Conservation (phyloP, 2,329 filamentous ascomycete species). For the Didymella sp. region DNA sequence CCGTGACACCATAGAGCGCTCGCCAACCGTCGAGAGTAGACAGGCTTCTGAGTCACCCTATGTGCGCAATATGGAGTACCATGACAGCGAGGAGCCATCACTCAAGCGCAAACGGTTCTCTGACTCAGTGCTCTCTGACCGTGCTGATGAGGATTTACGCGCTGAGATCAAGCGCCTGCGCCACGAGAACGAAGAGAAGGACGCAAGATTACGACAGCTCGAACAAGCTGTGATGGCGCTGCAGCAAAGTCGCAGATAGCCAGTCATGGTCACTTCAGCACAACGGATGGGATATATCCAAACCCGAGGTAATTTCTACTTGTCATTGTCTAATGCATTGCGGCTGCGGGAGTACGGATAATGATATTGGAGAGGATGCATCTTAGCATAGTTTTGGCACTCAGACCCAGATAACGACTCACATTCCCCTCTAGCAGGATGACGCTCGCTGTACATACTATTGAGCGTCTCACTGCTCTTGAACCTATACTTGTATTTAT, state of each 20-base stretch:
- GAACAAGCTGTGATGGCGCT: slow-evolving; percentile 46
- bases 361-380: not conserved
- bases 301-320: slow-evolving; percentile 9
- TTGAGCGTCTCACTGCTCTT: slow-evolving; percentile 32
- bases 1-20: slow-evolving; percentile 31
- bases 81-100: slow-evolving; percentile 34
- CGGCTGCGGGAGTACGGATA: slow-evolving; percentile 5
- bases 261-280: not conserved
- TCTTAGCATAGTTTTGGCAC: slow-evolving; percentile 15
- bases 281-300: not conserved
- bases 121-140: slow-evolving; percentile 32
- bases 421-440: slow-evolving; percentile 34
- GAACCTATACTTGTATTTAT: slow-evolving; percentile 17
- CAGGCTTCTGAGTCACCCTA: slow-evolving; percentile 37
- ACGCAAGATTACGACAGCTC: slow-evolving; percentile 46
- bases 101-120: slow-evolving; percentile 46
- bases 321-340: slow-evolving; percentile 12
- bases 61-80: slow-evolving; percentile 30
- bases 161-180: slow-evolving; percentile 52
- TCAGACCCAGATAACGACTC: slow-evolving; percentile 18
- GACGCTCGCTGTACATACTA: slow-evolving; percentile 41
- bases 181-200: slow-evolving; percentile 52
- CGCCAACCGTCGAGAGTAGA: slow-evolving; percentile 33
- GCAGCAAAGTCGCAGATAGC: slow-evolving; percentile 35
- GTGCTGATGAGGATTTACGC: slow-evolving; percentile 45